Percentiles rank a stretch among this genome's conserved stretches.
These are phyloP conservation scores for Dioscorea dumetorum DNA, from an alignment of 106 monocot species.

Conservation along the genomic window DNA sequence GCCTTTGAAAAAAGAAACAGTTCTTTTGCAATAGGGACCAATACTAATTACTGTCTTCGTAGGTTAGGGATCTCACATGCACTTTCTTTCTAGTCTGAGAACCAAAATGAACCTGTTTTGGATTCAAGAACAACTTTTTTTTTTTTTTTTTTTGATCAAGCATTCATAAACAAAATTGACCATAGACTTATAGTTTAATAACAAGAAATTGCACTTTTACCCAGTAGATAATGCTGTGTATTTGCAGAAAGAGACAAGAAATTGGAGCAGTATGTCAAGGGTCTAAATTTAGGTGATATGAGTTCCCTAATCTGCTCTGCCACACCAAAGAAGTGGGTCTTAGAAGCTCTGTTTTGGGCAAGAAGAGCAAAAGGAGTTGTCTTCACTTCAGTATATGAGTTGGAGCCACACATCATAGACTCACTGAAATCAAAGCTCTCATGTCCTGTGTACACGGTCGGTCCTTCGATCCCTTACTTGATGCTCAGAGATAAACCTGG, in stretches of 20 bases:
- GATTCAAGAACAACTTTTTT: too few relatives aligned
- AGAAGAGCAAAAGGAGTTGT: conserved; percentile 16
- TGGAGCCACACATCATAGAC: conserved; percentile 35
- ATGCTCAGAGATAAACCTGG: conserved; percentile 1
- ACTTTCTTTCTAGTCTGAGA: too few relatives aligned
- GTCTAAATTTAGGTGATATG: conserved; percentile 27
- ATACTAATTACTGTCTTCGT: too few relatives aligned
- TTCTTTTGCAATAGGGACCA: too few relatives aligned
- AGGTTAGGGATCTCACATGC: too few relatives aligned
- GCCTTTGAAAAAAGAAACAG: too few relatives aligned
- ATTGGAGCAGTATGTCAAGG: conserved; percentile 19
- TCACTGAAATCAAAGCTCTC: conserved; percentile 21
- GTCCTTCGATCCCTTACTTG: conserved; percentile 56
- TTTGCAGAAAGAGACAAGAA: conserved; percentile 16
- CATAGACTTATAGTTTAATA: too few relatives aligned
- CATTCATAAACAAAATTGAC: background rate
- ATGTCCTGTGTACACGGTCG: conserved; percentile 47
- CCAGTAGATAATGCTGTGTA: background rate
- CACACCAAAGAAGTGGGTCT: background rate
- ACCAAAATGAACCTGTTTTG: too few relatives aligned
- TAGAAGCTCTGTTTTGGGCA: conserved; percentile 7
- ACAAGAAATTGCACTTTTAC: background rate
- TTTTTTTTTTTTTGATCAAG: too few relatives aligned
- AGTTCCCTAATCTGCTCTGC: background rate
- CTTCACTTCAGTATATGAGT: conserved; percentile 36